phyloP scores from a whole-genome alignment of 1,139 yeast genomes.

The Blastobotrys buckinghamii region DNA sequence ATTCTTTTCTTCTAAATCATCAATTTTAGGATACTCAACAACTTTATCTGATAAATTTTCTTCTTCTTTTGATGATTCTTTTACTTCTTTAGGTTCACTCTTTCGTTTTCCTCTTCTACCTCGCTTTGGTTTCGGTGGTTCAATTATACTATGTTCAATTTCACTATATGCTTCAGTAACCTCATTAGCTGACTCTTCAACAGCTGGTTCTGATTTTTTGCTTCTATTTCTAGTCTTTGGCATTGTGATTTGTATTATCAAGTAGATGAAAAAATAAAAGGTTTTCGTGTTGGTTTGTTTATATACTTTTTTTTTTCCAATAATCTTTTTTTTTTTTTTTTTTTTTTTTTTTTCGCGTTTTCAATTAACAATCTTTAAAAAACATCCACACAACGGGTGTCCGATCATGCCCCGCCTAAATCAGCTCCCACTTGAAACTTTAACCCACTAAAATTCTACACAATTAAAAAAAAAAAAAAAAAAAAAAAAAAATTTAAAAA shows the following conservation, averaged over 20 bases:
- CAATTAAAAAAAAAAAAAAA: too few species aligned
- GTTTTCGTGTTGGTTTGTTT: too few species aligned
- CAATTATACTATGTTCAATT: background rate
- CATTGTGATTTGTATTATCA: background rate
- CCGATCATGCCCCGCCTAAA: too few species aligned
- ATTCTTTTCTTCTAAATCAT: background rate
- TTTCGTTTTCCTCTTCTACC: slow-evolving; percentile 1
- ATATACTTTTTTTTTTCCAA: background rate
- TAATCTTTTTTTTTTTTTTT: background rate
- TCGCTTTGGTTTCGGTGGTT: slow-evolving; percentile 5
- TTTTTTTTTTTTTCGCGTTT: background rate
- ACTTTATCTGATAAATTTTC: background rate
- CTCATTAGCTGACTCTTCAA: background rate
- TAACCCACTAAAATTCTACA: too few species aligned
- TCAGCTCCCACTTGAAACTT: too few species aligned
- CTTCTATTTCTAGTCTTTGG: slow-evolving; percentile 5
- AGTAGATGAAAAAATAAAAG: background rate
- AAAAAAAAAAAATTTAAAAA: too few species aligned
- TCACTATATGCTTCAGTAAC: background rate
- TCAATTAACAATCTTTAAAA: background rate
- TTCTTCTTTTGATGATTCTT: slow-evolving; percentile 2
- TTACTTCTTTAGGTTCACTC: slow-evolving; percentile 2
- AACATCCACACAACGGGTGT: background rate
- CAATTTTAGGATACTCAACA: background rate
- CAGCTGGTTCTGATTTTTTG: slow-evolving; percentile 6